Percentiles rank a stretch among this genome's conserved stretches.
Conservation (phyloP, 345 rosid genomes). For the Rhizophora mangle region DNA sequence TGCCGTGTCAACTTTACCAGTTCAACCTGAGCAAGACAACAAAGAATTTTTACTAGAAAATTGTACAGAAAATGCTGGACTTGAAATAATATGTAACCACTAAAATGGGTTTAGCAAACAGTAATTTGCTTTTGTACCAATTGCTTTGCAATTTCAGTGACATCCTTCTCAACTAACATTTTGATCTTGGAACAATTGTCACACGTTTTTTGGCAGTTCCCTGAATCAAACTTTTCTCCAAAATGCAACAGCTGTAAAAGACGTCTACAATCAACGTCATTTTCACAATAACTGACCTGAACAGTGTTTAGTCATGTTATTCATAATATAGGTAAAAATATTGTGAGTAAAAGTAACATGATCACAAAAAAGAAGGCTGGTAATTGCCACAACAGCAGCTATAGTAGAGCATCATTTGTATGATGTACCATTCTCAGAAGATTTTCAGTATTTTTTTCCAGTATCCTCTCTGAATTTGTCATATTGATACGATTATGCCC, state of each 20-base stretch:
- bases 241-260: slow-evolving; percentile 84
- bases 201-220: slow-evolving; percentile 75
- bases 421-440: slow-evolving; percentile 76
- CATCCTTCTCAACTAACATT: slow-evolving; percentile 76
- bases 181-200: slow-evolving; percentile 76
- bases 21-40: slow-evolving; percentile 59
- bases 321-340: slow-evolving; percentile 2
- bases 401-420: slow-evolving; percentile 8
- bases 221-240: slow-evolving; percentile 80
- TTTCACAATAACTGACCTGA: slow-evolving; percentile 95
- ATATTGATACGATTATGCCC: slow-evolving; percentile 55
- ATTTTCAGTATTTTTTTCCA: slow-evolving; percentile 88
- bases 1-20: slow-evolving; percentile 76
- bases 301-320: slow-evolving; percentile 22
- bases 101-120: not conserved
- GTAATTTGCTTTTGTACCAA: slow-evolving; percentile 48
- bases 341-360: not conserved
- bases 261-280: slow-evolving; percentile 94
- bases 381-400: not conserved
- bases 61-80: not conserved
- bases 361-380: too few relatives aligned
- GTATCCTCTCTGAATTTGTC: slow-evolving; percentile 63
- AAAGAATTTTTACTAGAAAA: slow-evolving; percentile 6
- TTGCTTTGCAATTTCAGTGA: slow-evolving; percentile 73
- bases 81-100: not conserved